Evolutionary conservation across 2,329 filamentous ascomycete species (phyloP), one percentile per base, ranked within the genome.

Genomic region (Penicillium polonicum): DNA sequence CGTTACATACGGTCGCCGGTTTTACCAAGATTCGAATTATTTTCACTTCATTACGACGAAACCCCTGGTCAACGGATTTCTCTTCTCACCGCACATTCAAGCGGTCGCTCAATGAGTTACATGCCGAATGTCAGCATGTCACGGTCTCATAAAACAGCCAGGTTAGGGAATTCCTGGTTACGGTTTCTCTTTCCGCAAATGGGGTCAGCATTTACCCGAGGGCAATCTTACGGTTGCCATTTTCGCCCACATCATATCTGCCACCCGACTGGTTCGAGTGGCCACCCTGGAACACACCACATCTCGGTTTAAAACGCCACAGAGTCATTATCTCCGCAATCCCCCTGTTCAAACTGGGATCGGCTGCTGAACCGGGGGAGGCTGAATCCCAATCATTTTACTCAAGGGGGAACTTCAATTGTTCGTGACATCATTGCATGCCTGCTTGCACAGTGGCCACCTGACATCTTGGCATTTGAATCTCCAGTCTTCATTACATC

Each of bases 361-460:
- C 58, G 41, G 52, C 54, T 43, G 53, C 44, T 53, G 54, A 52
- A 52, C 31, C 48, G 41, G 39, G n/a, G 42, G 42, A 59, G 48
- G 55, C 49, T 42, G n/a, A 51, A 50, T 49, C 55, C 54, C 36
- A 42, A 42, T 61, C 56, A 57, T 61, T 60, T 60, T 59, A 60
- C 50, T 50, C 54, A 53, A 61, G 64, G 63, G 63, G 59, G 9
- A 27, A 36, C 48, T 42, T 27, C 33, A 60, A 59, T 51, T 51
- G 59, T 64, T 50, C 27, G 65, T 72, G 69, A 70, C 69, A 71
- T 70, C 68, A 72, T 67, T 55, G 56, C 63, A 68, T 69, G 56
- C 58, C 59, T 60, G 60, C 60, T 65, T 46, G 57, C 61, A 59
- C 45, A 62, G 63, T 65, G 62, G 60, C 62, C 63, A 66, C 63